Base-by-base conservation (phyloP, 768 basidiomycete species). In the Phanerochaete sordida region DNA sequence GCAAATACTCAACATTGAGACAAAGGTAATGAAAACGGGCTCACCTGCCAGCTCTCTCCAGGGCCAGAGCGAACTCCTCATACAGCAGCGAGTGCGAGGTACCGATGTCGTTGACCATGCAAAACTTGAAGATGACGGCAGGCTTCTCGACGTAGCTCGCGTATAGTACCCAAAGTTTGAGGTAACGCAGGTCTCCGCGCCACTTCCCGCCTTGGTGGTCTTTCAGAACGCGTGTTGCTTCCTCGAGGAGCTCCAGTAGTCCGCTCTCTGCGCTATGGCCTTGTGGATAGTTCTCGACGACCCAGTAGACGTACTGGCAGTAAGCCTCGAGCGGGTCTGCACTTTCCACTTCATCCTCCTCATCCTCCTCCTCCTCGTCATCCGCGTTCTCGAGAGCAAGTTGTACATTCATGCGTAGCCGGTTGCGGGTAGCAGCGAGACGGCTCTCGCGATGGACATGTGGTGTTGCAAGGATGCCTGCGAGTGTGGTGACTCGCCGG, bases 81-180 rank as follows among this genome's bases (percentile, higher is more conserved):
- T 98, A 98, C 26, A 98, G 76, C 45, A 93, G 72, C 4, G 90
- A 87, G 67, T 88, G 85, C 8, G 75, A 77, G 47, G 91, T 88
- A 4, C 94, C 97, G 64, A 98, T 90, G 65, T 97, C 93, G 66
- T 94, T 95, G 5, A 87, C 88, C 64, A 97, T 79, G 70, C 98
- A 74, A 74, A 95, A 98, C 64, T 85, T 83, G 79, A 90, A 98
- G 64, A 98, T 89, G 71, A 95, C 82, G 16, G 85, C 84, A 44
- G 94, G 89, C 68, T 86, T 86, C 75, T 98, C 95, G 53, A 98
- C 93, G 70, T 92, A 90, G 70, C 86, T 87, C 16, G 95, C 91
- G 72, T 98, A 99, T 49, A 94, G 83, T 53, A 94, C 79, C 97
- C 97, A 99, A 16, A 98, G 77, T 69, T 94, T 93, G 57, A 98